phyloP scores from a whole-genome alignment of 1,284 basidiomycete species.

The Hypsizygus ulmarius region DNA sequence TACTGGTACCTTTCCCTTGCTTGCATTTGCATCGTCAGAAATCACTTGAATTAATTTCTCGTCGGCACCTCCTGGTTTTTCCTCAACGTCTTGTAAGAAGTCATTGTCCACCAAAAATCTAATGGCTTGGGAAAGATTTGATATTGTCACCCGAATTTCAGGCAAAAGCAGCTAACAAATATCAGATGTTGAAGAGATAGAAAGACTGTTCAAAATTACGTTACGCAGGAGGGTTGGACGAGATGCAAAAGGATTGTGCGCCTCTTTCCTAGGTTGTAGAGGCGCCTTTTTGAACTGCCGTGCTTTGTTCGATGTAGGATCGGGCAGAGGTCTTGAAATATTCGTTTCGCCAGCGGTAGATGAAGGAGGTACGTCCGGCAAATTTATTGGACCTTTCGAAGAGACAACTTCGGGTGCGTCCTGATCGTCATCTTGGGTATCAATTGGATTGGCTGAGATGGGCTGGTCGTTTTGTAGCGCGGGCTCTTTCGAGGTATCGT shows the following conservation, averaged over 20 bases:
- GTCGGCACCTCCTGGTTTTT: slow-evolving; percentile 75
- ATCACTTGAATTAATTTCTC: slow-evolving; percentile 67
- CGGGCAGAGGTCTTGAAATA: background rate
- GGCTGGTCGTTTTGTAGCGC: background rate
- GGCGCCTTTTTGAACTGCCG: slow-evolving; percentile 20
- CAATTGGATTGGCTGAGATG: slow-evolving; percentile 3
- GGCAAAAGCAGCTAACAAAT: slow-evolving; percentile 69
- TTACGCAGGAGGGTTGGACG: slow-evolving; percentile 72
- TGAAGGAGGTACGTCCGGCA: too few species aligned
- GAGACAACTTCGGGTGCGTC: slow-evolving; percentile 60
- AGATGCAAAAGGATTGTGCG: slow-evolving; percentile 66
- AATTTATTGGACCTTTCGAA: slow-evolving; percentile 43
- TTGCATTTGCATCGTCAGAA: background rate
- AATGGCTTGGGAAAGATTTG: slow-evolving; percentile 91
- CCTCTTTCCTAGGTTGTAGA: slow-evolving; percentile 52
- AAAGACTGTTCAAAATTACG: slow-evolving; percentile 43
- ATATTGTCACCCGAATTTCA: slow-evolving; percentile 88
- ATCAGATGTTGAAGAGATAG: background rate
- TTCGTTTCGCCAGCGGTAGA: background rate
- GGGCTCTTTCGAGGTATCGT: background rate
- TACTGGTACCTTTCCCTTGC: background rate
- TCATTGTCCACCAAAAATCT: slow-evolving; percentile 92
- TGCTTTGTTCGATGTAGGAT: slow-evolving; percentile 21
- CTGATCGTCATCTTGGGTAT: slow-evolving; percentile 35
- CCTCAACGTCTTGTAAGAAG: slow-evolving; percentile 82